These are phyloP conservation scores for Scheffersomyces lignosus DNA, from an alignment of 805 yeast species.

Conservation along the genomic window DNA sequence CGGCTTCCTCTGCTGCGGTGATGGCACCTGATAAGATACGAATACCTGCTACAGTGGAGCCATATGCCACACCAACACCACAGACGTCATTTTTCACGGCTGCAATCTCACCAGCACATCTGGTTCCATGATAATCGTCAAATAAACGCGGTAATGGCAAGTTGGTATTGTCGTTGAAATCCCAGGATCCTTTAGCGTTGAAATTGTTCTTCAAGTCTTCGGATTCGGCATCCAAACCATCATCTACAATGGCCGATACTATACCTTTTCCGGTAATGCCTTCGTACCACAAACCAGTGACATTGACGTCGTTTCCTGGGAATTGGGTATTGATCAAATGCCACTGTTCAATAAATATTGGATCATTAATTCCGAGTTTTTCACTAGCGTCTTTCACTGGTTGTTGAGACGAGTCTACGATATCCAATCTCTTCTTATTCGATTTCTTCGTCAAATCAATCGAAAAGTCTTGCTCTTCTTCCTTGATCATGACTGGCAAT, in stretches of 20 bases:
- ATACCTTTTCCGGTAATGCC: conserved; percentile 80
- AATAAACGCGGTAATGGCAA: conserved; percentile 76
- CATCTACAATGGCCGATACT: conserved; percentile 89
- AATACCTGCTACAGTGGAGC: conserved; percentile 83
- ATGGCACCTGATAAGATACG: conserved; percentile 82
- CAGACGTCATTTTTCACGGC: conserved; percentile 83
- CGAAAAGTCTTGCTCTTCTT: conserved; percentile 2
- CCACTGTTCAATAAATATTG: conserved; percentile 86
- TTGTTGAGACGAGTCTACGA: conserved; percentile 52
- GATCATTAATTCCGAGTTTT: conserved; percentile 71
- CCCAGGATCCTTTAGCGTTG: conserved; percentile 84
- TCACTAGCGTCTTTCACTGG: conserved; percentile 48
- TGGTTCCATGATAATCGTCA: conserved; percentile 92
- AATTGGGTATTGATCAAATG: conserved; percentile 73
- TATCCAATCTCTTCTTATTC: conserved; percentile 4
- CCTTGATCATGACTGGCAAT: conserved; percentile 49
- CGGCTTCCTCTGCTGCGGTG: conserved; percentile 87
- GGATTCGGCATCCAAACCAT: conserved; percentile 84
- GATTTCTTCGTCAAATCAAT: no score
- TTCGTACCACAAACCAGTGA: conserved; percentile 78
- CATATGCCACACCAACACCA: conserved; percentile 96
- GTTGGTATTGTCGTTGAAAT: conserved; percentile 73
- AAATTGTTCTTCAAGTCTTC: conserved; percentile 72
- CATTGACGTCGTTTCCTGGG: conserved; percentile 86
- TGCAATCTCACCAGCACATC: conserved; percentile 98